Conservation (phyloP, 2,329 filamentous ascomycete species). For the Tolypocladium tundrense region DNA sequence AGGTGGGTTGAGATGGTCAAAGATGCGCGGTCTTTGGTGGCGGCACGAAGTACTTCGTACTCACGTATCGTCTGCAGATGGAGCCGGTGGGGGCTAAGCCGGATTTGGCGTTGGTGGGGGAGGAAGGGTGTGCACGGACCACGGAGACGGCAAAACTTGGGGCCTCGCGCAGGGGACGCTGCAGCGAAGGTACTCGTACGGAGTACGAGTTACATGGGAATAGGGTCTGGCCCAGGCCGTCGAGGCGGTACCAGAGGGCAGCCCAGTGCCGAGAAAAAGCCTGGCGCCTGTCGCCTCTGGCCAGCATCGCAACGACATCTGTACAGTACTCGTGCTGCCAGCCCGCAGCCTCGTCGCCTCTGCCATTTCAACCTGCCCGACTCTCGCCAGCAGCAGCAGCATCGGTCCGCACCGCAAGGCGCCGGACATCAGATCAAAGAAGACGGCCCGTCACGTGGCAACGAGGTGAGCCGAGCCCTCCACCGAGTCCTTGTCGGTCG, state of each 20-base stretch:
- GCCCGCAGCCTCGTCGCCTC: not conserved
- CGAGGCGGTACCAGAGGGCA: not conserved
- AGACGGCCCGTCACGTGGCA: not conserved
- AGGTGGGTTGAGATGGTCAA: not conserved
- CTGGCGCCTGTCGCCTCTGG: not conserved
- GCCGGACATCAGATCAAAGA: not conserved
- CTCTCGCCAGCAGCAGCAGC: not conserved
- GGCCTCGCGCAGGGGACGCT: not conserved
- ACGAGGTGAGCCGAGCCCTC: not conserved
- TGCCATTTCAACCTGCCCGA: not conserved
- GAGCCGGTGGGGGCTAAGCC: not conserved
- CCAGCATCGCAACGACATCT: not conserved
- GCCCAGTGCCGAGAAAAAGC: not conserved
- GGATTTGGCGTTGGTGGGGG: not conserved
- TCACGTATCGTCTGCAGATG: not conserved
- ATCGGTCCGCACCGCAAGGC: not conserved
- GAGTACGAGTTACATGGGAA: not conserved
- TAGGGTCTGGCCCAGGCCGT: not conserved
- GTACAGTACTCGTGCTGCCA: not conserved
- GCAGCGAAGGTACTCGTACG: not conserved
- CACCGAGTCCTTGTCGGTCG: not conserved
- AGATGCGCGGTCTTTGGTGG: not conserved
- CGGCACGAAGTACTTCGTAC: not conserved
- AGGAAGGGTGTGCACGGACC: not conserved
- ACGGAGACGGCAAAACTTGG: not conserved